Conservation (phyloP, 1,284 basidiomycete species). For the Ceratobasidium sp. region DNA sequence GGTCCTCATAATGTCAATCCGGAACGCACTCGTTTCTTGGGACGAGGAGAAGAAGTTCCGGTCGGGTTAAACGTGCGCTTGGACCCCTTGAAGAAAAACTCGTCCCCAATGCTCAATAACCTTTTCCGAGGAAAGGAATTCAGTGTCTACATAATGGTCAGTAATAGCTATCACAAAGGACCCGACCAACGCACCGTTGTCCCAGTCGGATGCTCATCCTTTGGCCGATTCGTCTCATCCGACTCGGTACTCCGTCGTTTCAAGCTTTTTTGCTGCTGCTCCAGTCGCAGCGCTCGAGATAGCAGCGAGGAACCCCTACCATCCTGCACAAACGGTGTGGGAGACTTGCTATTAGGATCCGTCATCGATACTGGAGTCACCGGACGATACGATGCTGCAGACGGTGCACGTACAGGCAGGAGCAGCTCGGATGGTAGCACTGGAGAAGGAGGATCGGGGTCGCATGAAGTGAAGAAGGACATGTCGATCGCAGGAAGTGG, state of each 20-base stretch:
- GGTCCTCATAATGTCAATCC: conserved; percentile 19
- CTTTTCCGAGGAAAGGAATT: not conserved
- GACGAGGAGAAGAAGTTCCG: conserved; percentile 3
- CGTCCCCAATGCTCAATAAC: not conserved
- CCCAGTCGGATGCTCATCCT: not conserved
- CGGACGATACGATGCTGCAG: conserved; percentile 13
- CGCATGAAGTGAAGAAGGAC: conserved; percentile 1
- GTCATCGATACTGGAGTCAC: conserved; percentile 32
- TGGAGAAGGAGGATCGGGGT: conserved; percentile 6
- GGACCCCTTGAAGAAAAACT: not conserved
- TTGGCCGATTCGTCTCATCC: not conserved
- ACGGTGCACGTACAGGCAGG: not conserved
- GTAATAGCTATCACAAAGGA: not conserved
- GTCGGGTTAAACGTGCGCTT: not conserved
- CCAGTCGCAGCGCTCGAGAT: not conserved
- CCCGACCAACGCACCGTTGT: not conserved
- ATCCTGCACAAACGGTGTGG: conserved; percentile 23
- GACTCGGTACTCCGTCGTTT: not conserved
- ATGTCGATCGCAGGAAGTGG: conserved; percentile 7
- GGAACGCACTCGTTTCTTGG: conserved; percentile 8
- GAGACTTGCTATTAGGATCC: conserved; percentile 24
- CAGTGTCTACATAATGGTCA: not conserved
- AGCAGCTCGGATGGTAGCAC: not conserved
- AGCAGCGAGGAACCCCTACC: conserved; percentile 6
- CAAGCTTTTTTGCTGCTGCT: not conserved